phyloP scores from a whole-genome alignment of 495 filamentous ascomycete species.

The Hypoxylon subgilvum region DNA sequence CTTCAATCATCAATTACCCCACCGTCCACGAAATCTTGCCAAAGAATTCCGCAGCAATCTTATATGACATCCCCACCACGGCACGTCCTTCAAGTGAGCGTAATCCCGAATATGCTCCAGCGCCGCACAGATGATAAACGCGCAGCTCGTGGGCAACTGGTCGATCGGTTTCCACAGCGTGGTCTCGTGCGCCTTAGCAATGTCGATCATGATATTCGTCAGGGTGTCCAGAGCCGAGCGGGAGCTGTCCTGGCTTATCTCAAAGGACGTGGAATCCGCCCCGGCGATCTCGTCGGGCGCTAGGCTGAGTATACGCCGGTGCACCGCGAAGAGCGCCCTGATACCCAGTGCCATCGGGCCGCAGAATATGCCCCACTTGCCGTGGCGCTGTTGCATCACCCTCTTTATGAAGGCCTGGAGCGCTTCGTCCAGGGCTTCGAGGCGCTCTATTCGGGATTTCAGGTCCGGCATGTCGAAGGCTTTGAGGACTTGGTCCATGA shows the following conservation, averaged over 20 bases:
- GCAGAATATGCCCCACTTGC: conserved; percentile 36
- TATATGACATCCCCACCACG: background rate
- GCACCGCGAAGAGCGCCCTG: conserved; percentile 31
- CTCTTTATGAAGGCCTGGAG: conserved; percentile 23
- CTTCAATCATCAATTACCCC: no score
- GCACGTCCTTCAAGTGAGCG: background rate
- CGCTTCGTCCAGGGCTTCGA: background rate
- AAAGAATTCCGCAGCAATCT: background rate
- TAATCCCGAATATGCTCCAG: background rate
- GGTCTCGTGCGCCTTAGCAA: conserved; percentile 18
- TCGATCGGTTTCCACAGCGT: background rate
- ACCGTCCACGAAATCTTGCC: no score
- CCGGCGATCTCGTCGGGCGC: background rate
- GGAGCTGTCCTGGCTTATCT: background rate
- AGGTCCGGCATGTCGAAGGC: conserved; percentile 15
- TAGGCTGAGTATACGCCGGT: conserved; percentile 22
- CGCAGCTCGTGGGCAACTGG: conserved; percentile 30
- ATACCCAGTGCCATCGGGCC: conserved; percentile 39
- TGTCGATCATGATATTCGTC: conserved; percentile 36
- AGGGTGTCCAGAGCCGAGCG: conserved; percentile 25
- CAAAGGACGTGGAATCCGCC: background rate
- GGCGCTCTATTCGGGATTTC: conserved; percentile 12
- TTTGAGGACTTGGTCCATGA: conserved; percentile 35
- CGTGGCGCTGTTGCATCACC: conserved; percentile 38
- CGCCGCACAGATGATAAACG: conserved; percentile 34